A percentile compares a stretch with the other conserved stretches of the same genome.
These are phyloP conservation scores for Sclerotinia subarctica DNA, from an alignment of 2,329 filamentous ascomycete species.

Conservation along the genomic window DNA sequence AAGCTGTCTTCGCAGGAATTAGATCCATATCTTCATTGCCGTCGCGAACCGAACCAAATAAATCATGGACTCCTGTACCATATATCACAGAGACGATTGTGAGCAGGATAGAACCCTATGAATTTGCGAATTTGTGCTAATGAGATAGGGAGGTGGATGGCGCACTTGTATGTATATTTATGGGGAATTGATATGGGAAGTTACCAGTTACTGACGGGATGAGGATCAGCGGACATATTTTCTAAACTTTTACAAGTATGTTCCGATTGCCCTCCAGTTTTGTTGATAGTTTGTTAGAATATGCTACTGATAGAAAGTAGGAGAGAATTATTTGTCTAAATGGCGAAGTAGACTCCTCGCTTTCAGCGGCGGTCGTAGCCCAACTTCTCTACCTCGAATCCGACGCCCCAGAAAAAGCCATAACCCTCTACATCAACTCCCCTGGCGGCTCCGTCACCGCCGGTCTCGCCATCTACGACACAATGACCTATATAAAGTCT, in stretches of 20 bases:
- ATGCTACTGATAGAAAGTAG: slow-evolving; percentile 76
- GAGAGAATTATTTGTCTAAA: slow-evolving; percentile 95
- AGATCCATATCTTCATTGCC: slow-evolving; percentile 33
- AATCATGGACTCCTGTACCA: slow-evolving; percentile 46
- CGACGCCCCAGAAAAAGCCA: slow-evolving; percentile 89
- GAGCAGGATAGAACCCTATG: slow-evolving; percentile 39
- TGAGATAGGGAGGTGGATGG: slow-evolving; percentile 65
- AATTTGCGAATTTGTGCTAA: slow-evolving; percentile 27
- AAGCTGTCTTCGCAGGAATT: slow-evolving; percentile 25
- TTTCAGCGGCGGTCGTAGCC: slow-evolving; percentile 90
- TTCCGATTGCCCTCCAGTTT: too few relatives aligned
- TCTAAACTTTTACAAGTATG: slow-evolving; percentile 71
- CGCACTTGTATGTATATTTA: slow-evolving; percentile 62
- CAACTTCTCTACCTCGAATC: slow-evolving; percentile 98
- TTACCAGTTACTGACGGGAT: slow-evolving; percentile 26
- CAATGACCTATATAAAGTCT: slow-evolving; percentile 93
- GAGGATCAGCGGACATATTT: slow-evolving; percentile 68
- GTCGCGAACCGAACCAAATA: slow-evolving; percentile 32
- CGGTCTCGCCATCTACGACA: slow-evolving; percentile 91
- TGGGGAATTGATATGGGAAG: slow-evolving; percentile 28
- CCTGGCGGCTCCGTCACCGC: slow-evolving; percentile 91
- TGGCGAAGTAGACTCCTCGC: slow-evolving; percentile 82
- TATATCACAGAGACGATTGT: slow-evolving; percentile 55
- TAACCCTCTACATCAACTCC: slow-evolving; percentile 97
- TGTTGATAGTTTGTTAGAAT: neutral